These are phyloP conservation scores for Daedalea quercina DNA, from an alignment of 768 basidiomycete species.

Conservation along the genomic window DNA sequence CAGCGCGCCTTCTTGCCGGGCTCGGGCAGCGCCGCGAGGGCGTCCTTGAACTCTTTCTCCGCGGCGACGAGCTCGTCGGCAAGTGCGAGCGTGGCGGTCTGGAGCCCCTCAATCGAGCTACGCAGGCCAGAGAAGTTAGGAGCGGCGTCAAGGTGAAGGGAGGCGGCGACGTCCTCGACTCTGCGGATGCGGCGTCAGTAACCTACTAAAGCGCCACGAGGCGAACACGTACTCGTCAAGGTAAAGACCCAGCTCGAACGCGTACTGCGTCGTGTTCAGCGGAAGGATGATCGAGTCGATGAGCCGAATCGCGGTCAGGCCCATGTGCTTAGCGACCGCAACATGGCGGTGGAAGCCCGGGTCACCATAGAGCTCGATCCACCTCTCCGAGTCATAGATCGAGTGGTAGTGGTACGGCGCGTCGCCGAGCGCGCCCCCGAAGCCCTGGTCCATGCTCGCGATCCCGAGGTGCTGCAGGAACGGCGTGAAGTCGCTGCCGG, in stretches of 20 bases:
- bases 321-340: slow-evolving; percentile 50
- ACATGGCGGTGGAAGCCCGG: slow-evolving; percentile 56
- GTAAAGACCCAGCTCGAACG: slow-evolving; percentile 48
- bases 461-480: slow-evolving; percentile 77
- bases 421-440: slow-evolving; percentile 30
- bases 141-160: slow-evolving; percentile 5
- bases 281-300: slow-evolving; percentile 51
- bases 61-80: slow-evolving; percentile 22
- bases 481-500: slow-evolving; percentile 87
- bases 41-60: slow-evolving; percentile 19
- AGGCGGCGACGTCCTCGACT: slow-evolving; percentile 15
- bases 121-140: slow-evolving; percentile 19
- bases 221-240: slow-evolving; percentile 28
- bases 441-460: slow-evolving; percentile 31
- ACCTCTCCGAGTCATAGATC: slow-evolving; percentile 50
- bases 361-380: slow-evolving; percentile 58
- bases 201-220: background rate
- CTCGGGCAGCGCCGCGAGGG: slow-evolving; percentile 14
- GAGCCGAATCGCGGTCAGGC: slow-evolving; percentile 45
- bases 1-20: background rate
- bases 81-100: slow-evolving; percentile 15
- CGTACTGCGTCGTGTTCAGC: slow-evolving; percentile 64
- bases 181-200: slow-evolving; percentile 6
- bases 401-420: slow-evolving; percentile 57
- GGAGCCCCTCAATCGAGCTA: slow-evolving; percentile 17